Base-by-base conservation (phyloP, 352 stramenopile species). In the Plasmopara muralis region DNA sequence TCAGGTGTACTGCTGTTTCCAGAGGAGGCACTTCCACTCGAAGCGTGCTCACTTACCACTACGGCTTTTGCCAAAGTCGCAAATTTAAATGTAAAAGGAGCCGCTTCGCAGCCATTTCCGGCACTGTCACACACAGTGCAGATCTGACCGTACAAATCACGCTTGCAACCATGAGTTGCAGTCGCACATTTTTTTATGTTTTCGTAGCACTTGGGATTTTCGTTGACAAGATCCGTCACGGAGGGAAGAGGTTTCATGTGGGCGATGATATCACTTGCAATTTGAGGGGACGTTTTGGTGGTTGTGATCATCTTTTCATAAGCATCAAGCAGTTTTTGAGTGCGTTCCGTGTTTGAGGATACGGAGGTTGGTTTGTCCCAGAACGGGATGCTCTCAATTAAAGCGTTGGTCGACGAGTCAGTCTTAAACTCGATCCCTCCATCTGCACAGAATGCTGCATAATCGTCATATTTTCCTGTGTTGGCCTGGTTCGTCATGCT, bases 181-280 rank as follows among this genome's bases (percentile, higher is more conserved):
- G 43, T 33, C 0, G 59, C 60, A 20, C 74, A 85, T 6, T 48
- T 37, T 38, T 67, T 60, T 15, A 63, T 60, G 56, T 86, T 87
- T 13, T 56, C 25, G 41, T 77, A 83, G 56, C 78, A 89, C 34
- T 55, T 55, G 9, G 78, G 73, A 51, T 89, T 89, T 28, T 51
- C 57, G 8, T 14, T 34, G 0, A 43, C 35, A 20, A 89, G 68
- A 1, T 50, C 29, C 13, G 46, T 34, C 6, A 72, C 50, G 1
- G 47, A 54, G 2, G 76, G 78, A 15, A 89, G 57, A 8, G 56
- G 18, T 15, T 59, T 55, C 72, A 87, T 86, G 43, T 74, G 34
- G 0, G 5, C 2, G 75, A 25, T 25, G 20, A 25, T 25, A 25
- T 25, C 20, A 25, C 20, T 25, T 3, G 20, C 20, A 25, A 25